Base-by-base conservation (phyloP, 306 rosid species). In the Vigna hirtella region DNA sequence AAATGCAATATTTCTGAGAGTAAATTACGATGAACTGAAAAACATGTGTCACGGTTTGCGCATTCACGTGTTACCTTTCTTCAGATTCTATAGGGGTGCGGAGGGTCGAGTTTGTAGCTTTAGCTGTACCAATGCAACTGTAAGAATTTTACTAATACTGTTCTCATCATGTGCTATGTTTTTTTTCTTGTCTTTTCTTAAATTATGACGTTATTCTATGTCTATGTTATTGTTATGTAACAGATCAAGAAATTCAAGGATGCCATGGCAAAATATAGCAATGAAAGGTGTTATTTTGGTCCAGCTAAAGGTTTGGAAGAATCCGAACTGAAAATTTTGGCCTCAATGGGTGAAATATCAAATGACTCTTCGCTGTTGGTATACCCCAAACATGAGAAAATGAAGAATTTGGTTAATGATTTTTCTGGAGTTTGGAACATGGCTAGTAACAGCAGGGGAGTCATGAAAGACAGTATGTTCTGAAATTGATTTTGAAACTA, bases 91-190 rank as follows among this genome's bases (percentile, higher is more conserved):
- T 14, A 90, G 91, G 78, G 97, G 96, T 12, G 83, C 91, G 17
- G 91, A 90, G 56, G 98, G 98, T 38, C 87, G 91, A 13, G 85
- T 91, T 7, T 87, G 88, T 63, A 86, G 96, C 81, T 94, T 94
- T 77, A 94, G 98, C 86, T 94, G 98, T 45, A 94, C 97, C 26
- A 90, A 74, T 80, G 88, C 98, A 11, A 91, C 97, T 34, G 98
- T 93, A 83, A 90, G 90, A 74, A 55, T 74, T 71, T 50, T n/a
- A 14, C 3, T 72, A 1, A 15, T 17, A 32, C 9, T 16, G 34
- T n/a, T 18, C 40, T 18, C 14, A 6, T 24, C n/a, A 6, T 24
- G 2, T 1, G 32, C 62, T 3, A 30, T 52, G 50, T 26, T 34
- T 2, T 2, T 34, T n/a, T 18, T 55, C 11, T 45, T 7, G 52